Base-by-base conservation (phyloP, 345 rosid genomes). In the Syzygium oleosum region DNA sequence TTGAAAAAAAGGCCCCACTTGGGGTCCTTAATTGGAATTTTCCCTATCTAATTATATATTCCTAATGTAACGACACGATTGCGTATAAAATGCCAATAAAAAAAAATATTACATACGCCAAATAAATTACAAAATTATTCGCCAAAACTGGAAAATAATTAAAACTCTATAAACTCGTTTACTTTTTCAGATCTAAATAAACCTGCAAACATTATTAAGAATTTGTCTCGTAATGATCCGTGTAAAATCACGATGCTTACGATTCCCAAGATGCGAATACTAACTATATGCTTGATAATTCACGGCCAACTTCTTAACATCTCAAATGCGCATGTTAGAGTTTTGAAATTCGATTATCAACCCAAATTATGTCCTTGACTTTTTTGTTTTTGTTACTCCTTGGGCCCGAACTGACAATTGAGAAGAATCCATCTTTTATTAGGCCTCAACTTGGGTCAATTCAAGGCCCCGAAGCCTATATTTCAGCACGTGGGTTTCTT, bases 211-310 rank as follows among this genome's bases (percentile, higher is more conserved):
- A 12, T 7, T 27, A 1, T 0, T 43, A 43, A 12, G 0, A 12
- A 2, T 51, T 12, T 51, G 3, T 51, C 52, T 11, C 13, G 27
- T 1, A 0, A 1, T 15, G 12, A 5, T 59, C 1, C 27, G 5
- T 59, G 12, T 1, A 11, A 12, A 25, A 59, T 3, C 11, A 25
- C 1, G 16, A 59, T 59, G 27, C 0, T 27, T 59, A 27, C 0
- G 1, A 59, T 25, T 59, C 3, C 2, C 0, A 27, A 25, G 31
- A 59, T 0, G 1, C 15, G 12, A 5, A 12, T 59, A 12, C 27
- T 59, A 59, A 2, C 27, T 59, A 59, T 0, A 59, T 59, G 0
- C 31, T 59, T 1, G 0, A 27, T 59, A 0, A 11, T 25, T 59
- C 31, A 4, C 27, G 3, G 27, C 7, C 2, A 59, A 27, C 31